phyloP scores from a whole-genome alignment of 176 grass and related monocot species.

The Aegilops bicornis region DNA sequence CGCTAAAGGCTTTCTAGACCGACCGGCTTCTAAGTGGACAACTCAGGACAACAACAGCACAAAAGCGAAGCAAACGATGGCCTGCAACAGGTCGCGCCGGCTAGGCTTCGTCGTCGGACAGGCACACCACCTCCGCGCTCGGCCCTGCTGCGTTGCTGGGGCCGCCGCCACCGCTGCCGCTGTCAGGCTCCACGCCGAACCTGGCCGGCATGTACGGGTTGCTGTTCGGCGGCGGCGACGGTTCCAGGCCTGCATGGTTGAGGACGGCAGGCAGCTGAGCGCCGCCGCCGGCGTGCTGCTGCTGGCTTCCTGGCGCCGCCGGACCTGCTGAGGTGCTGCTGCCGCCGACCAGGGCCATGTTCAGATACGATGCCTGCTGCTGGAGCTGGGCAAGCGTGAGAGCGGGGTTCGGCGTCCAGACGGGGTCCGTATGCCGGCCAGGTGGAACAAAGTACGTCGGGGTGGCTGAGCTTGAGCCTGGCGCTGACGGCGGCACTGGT shows the following conservation, averaged over 20 bases:
- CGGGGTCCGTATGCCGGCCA: not conserved
- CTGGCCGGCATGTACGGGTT: not conserved
- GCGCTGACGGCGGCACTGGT: not conserved
- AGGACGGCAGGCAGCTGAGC: no score
- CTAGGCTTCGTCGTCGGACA: conserved; percentile 34
- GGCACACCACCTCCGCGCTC: conserved; percentile 6
- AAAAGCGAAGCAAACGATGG: not conserved
- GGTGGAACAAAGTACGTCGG: not conserved
- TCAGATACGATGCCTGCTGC: not conserved
- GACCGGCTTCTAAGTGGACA: not conserved
- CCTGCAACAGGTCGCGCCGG: no score
- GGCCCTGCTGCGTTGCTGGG: not conserved
- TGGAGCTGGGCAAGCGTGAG: not conserved
- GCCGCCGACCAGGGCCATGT: not conserved
- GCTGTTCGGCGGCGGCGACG: not conserved
- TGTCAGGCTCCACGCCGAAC: not conserved
- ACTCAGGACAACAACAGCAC: not conserved
- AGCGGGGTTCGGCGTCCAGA: not conserved
- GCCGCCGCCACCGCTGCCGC: not conserved
- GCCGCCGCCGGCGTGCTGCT: not conserved
- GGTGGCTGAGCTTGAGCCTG: not conserved
- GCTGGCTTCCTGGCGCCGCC: not conserved
- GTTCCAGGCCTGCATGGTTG: not conserved
- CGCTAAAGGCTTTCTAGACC: not conserved
- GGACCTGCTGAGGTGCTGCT: not conserved